phyloP scores from a whole-genome alignment of 108 stramenopile genomes.

The Mediolabrus comicus region DNA sequence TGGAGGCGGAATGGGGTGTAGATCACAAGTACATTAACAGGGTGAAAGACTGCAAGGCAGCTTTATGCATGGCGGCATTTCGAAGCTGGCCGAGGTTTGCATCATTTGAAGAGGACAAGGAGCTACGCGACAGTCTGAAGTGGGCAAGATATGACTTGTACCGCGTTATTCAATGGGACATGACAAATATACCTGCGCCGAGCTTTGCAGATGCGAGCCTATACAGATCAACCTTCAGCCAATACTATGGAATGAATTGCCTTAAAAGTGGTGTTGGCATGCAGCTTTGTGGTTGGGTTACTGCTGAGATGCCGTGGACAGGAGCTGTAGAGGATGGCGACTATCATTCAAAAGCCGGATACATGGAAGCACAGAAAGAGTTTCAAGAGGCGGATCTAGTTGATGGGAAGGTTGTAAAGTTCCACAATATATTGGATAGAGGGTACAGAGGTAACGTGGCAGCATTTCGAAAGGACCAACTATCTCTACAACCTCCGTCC shows the following conservation, averaged over 20 bases:
- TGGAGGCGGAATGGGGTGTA: background rate
- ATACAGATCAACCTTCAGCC: background rate
- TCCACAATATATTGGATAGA: constrained; percentile 10
- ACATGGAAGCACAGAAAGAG: constrained; percentile 5
- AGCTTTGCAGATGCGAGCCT: constrained; percentile 2
- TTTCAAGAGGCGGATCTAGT: constrained; percentile 11
- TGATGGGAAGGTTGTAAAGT: constrained; percentile 1
- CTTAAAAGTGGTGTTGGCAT: background rate
- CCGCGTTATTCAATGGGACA: constrained; percentile 4
- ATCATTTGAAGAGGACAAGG: background rate
- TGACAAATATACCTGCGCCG: background rate
- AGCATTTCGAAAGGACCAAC: constrained; percentile 2
- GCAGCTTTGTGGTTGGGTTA: constrained; percentile 10
- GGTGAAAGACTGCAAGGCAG: constrained; percentile 4
- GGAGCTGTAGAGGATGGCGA: constrained; percentile 1
- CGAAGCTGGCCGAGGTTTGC: background rate
- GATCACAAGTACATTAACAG: background rate
- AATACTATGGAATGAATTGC: constrained; percentile 8
- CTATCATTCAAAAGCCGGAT: constrained; percentile 1
- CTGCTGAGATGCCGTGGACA: background rate
- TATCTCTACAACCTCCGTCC: constrained; percentile 4
- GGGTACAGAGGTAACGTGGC: constrained; percentile 10
- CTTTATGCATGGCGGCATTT: background rate
- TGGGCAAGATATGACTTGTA: background rate
- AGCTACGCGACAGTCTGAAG: background rate